Percentiles rank a stretch among this genome's conserved stretches.
Evolutionary conservation across 805 yeast genomes (phyloP).

Genomic region (Komagataella ulmi): DNA sequence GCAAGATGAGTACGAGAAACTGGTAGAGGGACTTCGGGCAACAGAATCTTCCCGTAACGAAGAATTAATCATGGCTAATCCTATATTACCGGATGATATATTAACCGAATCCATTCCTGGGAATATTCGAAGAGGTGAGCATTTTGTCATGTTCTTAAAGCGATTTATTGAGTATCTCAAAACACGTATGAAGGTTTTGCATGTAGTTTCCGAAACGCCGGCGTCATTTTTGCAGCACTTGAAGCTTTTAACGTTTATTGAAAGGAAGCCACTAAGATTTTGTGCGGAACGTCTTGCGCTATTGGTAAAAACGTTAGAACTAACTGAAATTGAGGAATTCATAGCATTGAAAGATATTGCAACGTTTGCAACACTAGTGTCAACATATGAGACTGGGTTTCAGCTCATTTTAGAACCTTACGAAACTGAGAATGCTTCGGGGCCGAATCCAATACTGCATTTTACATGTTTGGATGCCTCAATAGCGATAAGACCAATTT

Average conservation of each 20-base stretch:
- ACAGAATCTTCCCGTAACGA: constrained; percentile 51
- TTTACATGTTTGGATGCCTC: constrained; percentile 96
- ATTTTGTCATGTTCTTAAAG: constrained; percentile 84
- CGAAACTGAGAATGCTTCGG: constrained; percentile 87
- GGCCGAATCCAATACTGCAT: constrained; percentile 89
- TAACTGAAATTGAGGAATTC: constrained; percentile 81
- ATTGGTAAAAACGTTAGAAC: constrained; percentile 79
- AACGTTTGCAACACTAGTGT: constrained; percentile 88
- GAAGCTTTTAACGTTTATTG: constrained; percentile 87
- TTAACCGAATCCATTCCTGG: constrained; percentile 94
- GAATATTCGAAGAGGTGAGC: constrained; percentile 93
- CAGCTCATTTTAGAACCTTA: constrained; percentile 87
- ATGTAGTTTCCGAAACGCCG: constrained; percentile 97
- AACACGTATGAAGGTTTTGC: constrained; percentile 94
- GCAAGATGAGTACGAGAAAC: constrained; percentile 80
- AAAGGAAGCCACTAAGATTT: constrained; percentile 79
- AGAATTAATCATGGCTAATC: constrained; percentile 73
- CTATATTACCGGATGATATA: constrained; percentile 75
- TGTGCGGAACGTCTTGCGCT: constrained; percentile 87
- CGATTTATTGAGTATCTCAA: constrained; percentile 89
- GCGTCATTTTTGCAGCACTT: constrained; percentile 83
- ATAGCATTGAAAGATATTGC: constrained; percentile 91
- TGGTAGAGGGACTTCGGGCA: constrained; percentile 81
- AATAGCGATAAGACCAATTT: constrained; percentile 93
- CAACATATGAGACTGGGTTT: constrained; percentile 92